phyloP scores from a whole-genome alignment of 2,329 filamentous ascomycete species.

The Aspergillus sergii region DNA sequence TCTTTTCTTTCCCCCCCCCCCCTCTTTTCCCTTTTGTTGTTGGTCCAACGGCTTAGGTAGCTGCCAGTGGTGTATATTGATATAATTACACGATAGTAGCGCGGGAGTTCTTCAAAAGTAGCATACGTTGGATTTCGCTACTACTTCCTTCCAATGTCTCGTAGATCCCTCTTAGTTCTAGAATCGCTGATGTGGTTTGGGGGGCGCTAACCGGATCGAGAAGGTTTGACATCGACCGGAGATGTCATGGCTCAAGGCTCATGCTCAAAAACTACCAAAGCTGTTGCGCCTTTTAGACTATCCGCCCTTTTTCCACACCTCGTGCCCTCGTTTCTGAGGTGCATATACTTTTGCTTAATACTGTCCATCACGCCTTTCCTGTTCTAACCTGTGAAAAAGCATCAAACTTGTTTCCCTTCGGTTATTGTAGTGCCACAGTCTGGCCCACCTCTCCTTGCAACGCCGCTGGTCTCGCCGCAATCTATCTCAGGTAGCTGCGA shows the following conservation, averaged over 20 bases:
- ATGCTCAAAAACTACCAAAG: conserved; percentile 24
- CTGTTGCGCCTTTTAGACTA: conserved; percentile 14
- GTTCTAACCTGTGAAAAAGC: not conserved
- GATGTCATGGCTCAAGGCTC: conserved; percentile 31
- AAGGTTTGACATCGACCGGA: conserved; percentile 28
- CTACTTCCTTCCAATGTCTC: not conserved
- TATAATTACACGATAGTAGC: not conserved
- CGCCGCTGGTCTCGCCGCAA: conserved; percentile 24
- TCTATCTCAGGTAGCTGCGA: conserved; percentile 20
- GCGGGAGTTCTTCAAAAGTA: not conserved
- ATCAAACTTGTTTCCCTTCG: conserved; percentile 20
- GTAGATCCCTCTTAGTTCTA: conserved; percentile 20
- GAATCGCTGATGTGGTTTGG: conserved; percentile 27
- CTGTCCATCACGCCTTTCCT: conserved; percentile 1
- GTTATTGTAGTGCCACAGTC: not conserved
- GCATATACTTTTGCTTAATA: conserved; percentile 14
- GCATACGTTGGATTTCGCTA: not conserved
- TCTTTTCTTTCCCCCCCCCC: not conserved
- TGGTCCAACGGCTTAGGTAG: not conserved
- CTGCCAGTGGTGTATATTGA: not conserved
- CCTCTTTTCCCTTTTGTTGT: not conserved
- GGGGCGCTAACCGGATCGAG: conserved; percentile 27
- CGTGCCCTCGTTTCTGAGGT: conserved; percentile 26
- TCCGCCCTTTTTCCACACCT: conserved; percentile 22
- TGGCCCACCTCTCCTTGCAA: conserved; percentile 21